Evolutionary conservation across 805 yeast species (phyloP).

Genomic region (Limtongozyma cylindracea): DNA sequence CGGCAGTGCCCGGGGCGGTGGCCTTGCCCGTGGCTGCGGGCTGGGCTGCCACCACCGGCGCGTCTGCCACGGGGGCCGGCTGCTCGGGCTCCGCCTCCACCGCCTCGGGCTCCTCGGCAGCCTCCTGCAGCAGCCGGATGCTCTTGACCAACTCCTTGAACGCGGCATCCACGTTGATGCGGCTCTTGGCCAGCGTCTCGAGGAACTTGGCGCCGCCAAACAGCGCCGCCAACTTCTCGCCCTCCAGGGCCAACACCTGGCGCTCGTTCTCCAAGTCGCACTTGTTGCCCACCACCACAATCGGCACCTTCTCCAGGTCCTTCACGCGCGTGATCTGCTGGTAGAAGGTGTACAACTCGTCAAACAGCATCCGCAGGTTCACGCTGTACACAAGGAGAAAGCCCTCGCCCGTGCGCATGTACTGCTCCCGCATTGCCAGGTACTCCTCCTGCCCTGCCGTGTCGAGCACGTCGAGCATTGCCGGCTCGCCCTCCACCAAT

Average conservation of each 20-base stretch:
- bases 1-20: conserved; percentile 1
- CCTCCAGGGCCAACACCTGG: conserved; percentile 49
- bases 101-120: conserved; percentile 1
- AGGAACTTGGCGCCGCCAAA: conserved; percentile 58
- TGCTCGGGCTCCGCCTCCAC: not conserved
- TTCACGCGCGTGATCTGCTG: conserved; percentile 63
- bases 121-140: conserved; percentile 9
- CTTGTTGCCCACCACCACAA: conserved; percentile 58
- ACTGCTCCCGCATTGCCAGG: conserved; percentile 65
- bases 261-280: conserved; percentile 53
- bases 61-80: conserved; percentile 1
- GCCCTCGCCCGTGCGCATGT: conserved; percentile 93
- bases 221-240: too few species aligned
- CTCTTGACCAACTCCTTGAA: conserved; percentile 44
- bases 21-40: conserved; percentile 1
- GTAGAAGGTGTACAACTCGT: conserved; percentile 55
- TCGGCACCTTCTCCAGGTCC: conserved; percentile 52
- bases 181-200: conserved; percentile 84
- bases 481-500: conserved; percentile 50
- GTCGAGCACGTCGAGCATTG: conserved; percentile 54
- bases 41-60: conserved; percentile 1
- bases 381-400: conserved; percentile 74
- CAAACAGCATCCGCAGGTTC: conserved; percentile 65
- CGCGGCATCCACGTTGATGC: conserved; percentile 73
- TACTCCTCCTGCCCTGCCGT: conserved; percentile 98